These are phyloP conservation scores for Termitomyces titanicus DNA, from an alignment of 768 basidiomycete species.

Conservation along the genomic window DNA sequence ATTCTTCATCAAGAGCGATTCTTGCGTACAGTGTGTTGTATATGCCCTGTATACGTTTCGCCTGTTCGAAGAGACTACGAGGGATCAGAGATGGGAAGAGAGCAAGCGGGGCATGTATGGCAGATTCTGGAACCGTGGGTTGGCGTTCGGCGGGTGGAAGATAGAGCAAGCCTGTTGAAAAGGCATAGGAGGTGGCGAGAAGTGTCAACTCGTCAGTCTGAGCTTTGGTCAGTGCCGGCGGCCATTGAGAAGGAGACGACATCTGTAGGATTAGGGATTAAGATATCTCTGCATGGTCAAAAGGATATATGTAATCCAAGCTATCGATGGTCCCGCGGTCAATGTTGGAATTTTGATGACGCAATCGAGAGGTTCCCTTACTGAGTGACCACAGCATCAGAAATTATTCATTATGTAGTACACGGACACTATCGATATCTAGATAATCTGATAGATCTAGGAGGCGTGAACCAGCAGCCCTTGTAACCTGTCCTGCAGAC, in stretches of 20 bases:
- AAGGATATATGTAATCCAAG: too few relatives aligned
- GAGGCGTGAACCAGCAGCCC: conserved; percentile 8
- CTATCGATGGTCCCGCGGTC: too few relatives aligned
- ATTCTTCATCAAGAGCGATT: conserved; percentile 73
- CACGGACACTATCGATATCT: conserved; percentile 2
- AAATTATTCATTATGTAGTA: too few relatives aligned
- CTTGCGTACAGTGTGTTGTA: conserved; percentile 88
- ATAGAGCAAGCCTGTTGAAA: conserved; percentile 83
- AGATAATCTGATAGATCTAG: conserved; percentile 3
- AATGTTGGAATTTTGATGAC: too few relatives aligned
- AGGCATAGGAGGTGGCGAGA: conserved; percentile 76
- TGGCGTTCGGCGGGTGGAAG: conserved; percentile 56
- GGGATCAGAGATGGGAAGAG: conserved; percentile 89
- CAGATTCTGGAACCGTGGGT: conserved; percentile 55
- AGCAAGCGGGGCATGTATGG: conserved; percentile 87
- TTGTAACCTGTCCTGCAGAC: conserved; percentile 12
- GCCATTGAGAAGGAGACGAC: conserved; percentile 64
- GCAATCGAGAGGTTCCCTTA: too few relatives aligned
- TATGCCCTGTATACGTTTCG: conserved; percentile 60
- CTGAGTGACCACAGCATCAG: too few relatives aligned
- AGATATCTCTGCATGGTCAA: too few relatives aligned
- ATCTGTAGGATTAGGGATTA: conserved; percentile 15
- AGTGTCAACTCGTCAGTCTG: conserved; percentile 60
- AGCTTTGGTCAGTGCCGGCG: conserved; percentile 56
- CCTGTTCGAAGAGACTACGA: conserved; percentile 60